phyloP scores from a whole-genome alignment of 148 eudicot species.

The Hydrangea macrophylla region DNA sequence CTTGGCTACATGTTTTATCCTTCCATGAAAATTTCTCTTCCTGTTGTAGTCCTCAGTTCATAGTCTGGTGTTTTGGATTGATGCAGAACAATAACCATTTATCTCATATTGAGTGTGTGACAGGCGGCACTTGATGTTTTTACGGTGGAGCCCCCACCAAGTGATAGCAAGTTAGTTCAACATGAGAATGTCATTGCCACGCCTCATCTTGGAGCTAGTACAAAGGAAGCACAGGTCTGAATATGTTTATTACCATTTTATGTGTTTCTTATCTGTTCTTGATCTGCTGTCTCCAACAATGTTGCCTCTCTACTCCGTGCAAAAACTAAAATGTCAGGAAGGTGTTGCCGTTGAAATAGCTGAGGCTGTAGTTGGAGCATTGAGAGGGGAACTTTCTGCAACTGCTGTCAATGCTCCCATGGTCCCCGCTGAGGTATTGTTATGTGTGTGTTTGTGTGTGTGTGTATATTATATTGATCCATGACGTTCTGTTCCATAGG shows the following conservation, averaged over 20 bases:
- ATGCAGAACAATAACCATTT: not conserved
- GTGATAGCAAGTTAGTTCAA: conserved; percentile 59
- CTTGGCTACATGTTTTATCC: no score
- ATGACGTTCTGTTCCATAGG: not conserved
- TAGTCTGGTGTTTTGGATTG: not conserved
- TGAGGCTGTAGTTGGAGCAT: conserved; percentile 75
- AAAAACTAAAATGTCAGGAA: conserved; percentile 35
- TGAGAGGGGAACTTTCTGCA: conserved; percentile 74
- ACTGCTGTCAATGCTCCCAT: conserved; percentile 88
- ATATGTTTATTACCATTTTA: not conserved
- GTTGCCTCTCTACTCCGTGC: not conserved
- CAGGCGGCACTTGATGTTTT: conserved; percentile 87
- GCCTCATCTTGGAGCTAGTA: conserved; percentile 90
- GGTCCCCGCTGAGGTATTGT: conserved; percentile 63
- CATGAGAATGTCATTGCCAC: conserved; percentile 72
- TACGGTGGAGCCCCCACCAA: conserved; percentile 61
- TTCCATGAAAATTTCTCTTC: no score
- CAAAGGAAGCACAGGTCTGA: conserved; percentile 79
- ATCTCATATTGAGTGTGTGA: not conserved
- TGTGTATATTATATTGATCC: not conserved
- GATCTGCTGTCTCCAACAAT: not conserved
- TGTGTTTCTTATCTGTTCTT: not conserved
- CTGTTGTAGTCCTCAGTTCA: no score
- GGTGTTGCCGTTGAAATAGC: conserved; percentile 88
- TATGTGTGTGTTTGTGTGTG: no score